These are phyloP conservation scores for Luvunga scandens DNA, from an alignment of 345 rosid genomes.

Conservation along the genomic window DNA sequence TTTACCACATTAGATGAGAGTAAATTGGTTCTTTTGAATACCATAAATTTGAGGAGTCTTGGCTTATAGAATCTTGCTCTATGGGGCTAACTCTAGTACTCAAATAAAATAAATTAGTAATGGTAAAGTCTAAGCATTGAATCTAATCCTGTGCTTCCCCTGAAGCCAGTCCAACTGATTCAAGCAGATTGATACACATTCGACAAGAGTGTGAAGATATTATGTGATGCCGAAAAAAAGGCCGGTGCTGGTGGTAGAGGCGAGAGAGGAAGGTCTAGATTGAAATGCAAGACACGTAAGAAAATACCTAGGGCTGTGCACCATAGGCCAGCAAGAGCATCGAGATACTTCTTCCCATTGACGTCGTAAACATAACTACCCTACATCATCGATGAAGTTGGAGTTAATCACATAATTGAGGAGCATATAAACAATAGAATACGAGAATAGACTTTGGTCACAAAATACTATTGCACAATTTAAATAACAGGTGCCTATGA, in stretches of 20 bases:
- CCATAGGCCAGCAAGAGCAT: conserved; percentile 97
- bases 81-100: background rate
- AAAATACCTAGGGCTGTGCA: conserved; percentile 85
- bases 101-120: background rate
- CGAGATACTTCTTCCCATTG: conserved; percentile 85
- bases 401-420: conserved; percentile 1
- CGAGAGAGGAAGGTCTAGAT: background rate
- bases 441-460: background rate
- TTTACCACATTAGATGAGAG: background rate
- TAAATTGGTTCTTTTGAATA: background rate
- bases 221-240: no score
- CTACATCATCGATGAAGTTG: conserved; percentile 34
- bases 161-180: background rate
- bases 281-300: background rate
- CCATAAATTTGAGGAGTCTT: background rate
- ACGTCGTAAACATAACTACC: conserved; percentile 82
- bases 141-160: background rate
- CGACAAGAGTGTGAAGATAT: background rate
- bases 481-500: background rate
- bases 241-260: background rate
- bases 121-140: background rate
- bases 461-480: background rate
- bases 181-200: background rate
- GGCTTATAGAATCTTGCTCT: background rate
- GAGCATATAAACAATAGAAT: background rate